Percentiles rank a stretch among this genome's conserved stretches.
These are phyloP conservation scores for Suhomyces faveliae DNA, from an alignment of 805 yeast genomes.

Conservation along the genomic window DNA sequence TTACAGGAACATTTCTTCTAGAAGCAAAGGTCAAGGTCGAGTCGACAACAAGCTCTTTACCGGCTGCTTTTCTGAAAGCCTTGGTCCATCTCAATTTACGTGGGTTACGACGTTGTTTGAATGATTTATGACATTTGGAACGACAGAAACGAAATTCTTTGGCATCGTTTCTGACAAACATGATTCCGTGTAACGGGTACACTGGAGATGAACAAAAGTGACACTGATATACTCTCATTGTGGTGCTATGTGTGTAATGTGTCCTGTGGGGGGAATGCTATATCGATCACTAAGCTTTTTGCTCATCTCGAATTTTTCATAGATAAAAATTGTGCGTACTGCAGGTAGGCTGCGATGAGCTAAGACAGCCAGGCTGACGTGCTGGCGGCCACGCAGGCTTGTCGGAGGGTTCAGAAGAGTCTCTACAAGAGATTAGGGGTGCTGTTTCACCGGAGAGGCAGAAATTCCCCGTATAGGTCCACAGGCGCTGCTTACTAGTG, in stretches of 20 bases:
- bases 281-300: background rate
- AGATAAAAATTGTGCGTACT: background rate
- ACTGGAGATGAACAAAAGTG: slow-evolving; percentile 98
- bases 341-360: slow-evolving; percentile 4
- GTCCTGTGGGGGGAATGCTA: background rate
- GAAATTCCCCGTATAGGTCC: too few relatives aligned
- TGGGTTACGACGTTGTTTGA: slow-evolving; percentile 98
- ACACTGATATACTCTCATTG: slow-evolving; percentile 85
- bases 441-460: too few relatives aligned
- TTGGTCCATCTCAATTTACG: slow-evolving; percentile 98
- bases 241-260: background rate
- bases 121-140: slow-evolving; percentile 95
- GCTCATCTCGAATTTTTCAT: slow-evolving; percentile 6
- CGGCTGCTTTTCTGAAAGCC: slow-evolving; percentile 98
- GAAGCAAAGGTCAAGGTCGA: slow-evolving; percentile 94
- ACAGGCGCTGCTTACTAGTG: too few relatives aligned
- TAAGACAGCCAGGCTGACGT: too few relatives aligned
- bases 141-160: slow-evolving; percentile 97
- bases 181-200: slow-evolving; percentile 80
- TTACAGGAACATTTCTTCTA: slow-evolving; percentile 95
- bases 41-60: slow-evolving; percentile 97
- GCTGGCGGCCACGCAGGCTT: too few relatives aligned
- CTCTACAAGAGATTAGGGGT: too few relatives aligned
- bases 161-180: slow-evolving; percentile 97
- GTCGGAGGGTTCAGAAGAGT: too few relatives aligned